A percentile compares a stretch with the other conserved stretches of the same genome.
These are phyloP conservation scores for Alliaria petiolata DNA, from an alignment of 345 rosid species.

Conservation along the genomic window DNA sequence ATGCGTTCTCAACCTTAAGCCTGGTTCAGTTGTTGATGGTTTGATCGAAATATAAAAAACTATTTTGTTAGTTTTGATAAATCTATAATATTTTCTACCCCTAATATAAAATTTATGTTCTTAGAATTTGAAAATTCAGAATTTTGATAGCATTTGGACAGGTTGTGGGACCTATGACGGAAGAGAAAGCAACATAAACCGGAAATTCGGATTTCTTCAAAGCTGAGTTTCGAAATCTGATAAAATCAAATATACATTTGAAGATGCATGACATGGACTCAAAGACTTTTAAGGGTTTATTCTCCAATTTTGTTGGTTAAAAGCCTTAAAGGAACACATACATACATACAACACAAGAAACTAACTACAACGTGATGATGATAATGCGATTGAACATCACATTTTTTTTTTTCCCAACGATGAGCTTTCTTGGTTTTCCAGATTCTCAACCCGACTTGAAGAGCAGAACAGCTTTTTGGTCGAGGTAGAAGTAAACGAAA, in stretches of 20 bases:
- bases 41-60: no score
- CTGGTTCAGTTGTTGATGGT: no score
- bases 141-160: not conserved
- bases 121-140: not conserved
- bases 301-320: constrained; percentile 15
- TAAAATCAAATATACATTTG: constrained; percentile 25
- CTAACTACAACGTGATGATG: constrained; percentile 25
- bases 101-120: not conserved
- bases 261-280: constrained; percentile 11
- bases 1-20: no score
- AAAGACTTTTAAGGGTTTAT: not conserved
- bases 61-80: no score
- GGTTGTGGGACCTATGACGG: no score
- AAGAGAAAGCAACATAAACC: not conserved
- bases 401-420: not conserved
- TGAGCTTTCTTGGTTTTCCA: not conserved
- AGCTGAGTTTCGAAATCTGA: constrained; percentile 4
- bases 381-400: constrained; percentile 8
- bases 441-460: constrained; percentile 82
- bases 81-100: no score
- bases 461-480: constrained; percentile 86
- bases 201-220: not conserved
- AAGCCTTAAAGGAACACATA: constrained; percentile 10
- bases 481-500: constrained; percentile 92
- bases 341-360: constrained; percentile 3